Base-by-base conservation (phyloP, 2,329 filamentous ascomycete genomes). In the Aspergillus terreus region DNA sequence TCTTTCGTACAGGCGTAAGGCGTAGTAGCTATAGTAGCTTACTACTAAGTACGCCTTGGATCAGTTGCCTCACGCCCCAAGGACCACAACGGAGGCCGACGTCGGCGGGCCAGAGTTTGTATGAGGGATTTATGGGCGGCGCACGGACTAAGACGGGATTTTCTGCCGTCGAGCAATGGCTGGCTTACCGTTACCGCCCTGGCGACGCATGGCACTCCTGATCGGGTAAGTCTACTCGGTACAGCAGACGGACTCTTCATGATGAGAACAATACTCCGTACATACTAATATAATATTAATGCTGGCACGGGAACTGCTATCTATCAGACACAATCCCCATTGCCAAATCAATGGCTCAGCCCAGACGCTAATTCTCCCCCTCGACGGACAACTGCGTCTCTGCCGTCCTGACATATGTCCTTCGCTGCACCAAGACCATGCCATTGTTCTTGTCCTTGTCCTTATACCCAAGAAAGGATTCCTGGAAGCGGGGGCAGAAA, bases 111-210 rank as follows among this genome's bases (percentile, higher is more conserved):
- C 14, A 17, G 11, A 33, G 40, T 55, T 56, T 57, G 50, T 60
- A 61, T 60, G 59, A 60, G 59, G 59, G 51, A 60, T 60, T 61
- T 58, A 51, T 50, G 46, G 38, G 41, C 6, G 9, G 47, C 44
- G 47, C 47, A 49, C 47, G 41, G 47, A 38, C 12, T 11, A 6
- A n/a, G 10, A 38, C 6, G 14, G 12, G 4, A 23, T 23, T 6
- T 23, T 23, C 23, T 23, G 23, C 23, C 23, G 23, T 23, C 23
- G 23, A 23, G 23, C 23, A 23, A 23, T 23, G 23, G 23, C 23
- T 23, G 23, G 23, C 23, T 19, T 19, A 19, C 3, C 19, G 19
- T 19, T 23, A 23, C 23, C 23, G 23, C 23, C 23, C 14, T 38
- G 35, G 35, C 35, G 35, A 38, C 35, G 50, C 45, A 51, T 19